A percentile compares a stretch with the other conserved stretches of the same genome.
Conservation (phyloP, 2,329 filamentous ascomycete species). For the Sphaerostilbella broomeana region DNA sequence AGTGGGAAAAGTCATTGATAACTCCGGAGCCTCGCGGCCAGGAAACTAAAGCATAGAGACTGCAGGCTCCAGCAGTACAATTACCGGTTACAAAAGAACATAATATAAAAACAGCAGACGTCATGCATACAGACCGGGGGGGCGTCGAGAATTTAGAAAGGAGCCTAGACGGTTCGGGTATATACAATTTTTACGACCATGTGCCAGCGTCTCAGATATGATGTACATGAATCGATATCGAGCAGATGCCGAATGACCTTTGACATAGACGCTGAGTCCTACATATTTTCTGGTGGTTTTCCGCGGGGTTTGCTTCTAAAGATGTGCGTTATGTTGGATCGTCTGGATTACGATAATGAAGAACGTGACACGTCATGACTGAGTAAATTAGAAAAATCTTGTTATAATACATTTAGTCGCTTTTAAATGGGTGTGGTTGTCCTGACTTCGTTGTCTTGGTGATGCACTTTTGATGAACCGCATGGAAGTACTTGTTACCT, state of each 20-base stretch:
- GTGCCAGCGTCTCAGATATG: no score
- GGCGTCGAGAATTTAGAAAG: no score
- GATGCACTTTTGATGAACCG: no score
- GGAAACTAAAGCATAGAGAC: conserved; percentile 27
- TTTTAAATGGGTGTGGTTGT: no score
- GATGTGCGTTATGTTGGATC: conserved; percentile 15
- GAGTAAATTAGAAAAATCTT: conserved; percentile 16
- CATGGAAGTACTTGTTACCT: no score
- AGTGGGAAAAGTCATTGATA: conserved; percentile 67
- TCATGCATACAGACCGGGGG: conserved; percentile 4
- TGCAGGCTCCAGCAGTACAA: conserved; percentile 4
- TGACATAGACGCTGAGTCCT: no score
- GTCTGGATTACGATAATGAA: conserved; percentile 28
- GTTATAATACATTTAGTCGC: neutral
- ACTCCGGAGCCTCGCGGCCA: conserved; percentile 25
- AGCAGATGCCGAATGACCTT: neutral
- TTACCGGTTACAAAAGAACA: neutral
- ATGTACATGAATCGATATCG: no score
- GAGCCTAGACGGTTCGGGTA: neutral
- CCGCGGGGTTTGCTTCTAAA: conserved; percentile 1
- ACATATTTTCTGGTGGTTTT: no score
- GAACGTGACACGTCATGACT: conserved; percentile 28
- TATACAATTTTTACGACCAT: neutral
- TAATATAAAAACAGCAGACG: neutral
- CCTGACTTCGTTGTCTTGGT: no score